phyloP scores from a whole-genome alignment of 2,329 filamentous ascomycete species.

The Trichoderma arundinaceum region DNA sequence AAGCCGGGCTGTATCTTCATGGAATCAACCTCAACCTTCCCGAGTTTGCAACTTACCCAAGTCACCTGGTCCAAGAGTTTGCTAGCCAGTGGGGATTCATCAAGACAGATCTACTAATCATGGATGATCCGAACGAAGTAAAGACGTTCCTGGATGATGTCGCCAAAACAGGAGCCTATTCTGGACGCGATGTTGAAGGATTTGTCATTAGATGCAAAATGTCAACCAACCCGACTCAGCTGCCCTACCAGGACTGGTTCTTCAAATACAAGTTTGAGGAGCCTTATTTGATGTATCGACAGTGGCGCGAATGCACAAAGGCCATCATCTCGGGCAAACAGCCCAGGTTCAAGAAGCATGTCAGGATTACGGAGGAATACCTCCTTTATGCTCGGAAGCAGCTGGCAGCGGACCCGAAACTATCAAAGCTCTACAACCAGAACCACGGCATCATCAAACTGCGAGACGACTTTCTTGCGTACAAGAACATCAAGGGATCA shows the following conservation, averaged over 20 bases:
- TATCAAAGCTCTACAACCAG: constrained; percentile 74
- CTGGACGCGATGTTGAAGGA: constrained; percentile 91
- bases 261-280: constrained; percentile 99
- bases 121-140: constrained; percentile 75
- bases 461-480: constrained; percentile 83
- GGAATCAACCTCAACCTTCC: constrained; percentile 97
- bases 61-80: constrained; percentile 82
- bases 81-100: constrained; percentile 93
- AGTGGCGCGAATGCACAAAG: constrained; percentile 98
- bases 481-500: constrained; percentile 82
- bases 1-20: constrained; percentile 91
- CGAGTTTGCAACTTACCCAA: constrained; percentile 85
- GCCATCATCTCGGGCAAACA: constrained; percentile 76
- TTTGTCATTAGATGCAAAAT: constrained; percentile 92
- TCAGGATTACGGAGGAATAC: constrained; percentile 89
- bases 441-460: constrained; percentile 97
- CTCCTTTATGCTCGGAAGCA: constrained; percentile 78
- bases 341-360: constrained; percentile 84
- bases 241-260: constrained; percentile 88
- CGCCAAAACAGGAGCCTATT: constrained; percentile 87
- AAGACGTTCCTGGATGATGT: constrained; percentile 82
- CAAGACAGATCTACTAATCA: constrained; percentile 80
- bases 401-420: constrained; percentile 68
- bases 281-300: constrained; percentile 97
- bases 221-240: constrained; percentile 55